Conservation (phyloP, 208 protist genomes). For the Crithidia acanthocephali region DNA sequence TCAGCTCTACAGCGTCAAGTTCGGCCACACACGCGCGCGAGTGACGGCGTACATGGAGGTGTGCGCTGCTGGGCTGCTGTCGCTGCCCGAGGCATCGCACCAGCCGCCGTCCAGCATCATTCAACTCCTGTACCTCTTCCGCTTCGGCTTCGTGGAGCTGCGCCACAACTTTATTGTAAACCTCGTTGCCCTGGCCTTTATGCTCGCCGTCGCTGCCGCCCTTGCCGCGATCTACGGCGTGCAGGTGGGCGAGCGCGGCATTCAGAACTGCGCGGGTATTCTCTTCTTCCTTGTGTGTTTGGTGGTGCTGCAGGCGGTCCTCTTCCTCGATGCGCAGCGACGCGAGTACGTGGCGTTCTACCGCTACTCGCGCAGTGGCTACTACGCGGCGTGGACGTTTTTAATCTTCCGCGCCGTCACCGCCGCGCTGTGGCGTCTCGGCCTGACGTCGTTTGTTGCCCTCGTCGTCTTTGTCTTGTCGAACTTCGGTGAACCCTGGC, state of each 20-base stretch:
- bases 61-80: conserved; percentile 46
- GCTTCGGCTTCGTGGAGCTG: conserved; percentile 52
- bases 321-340: conserved; percentile 48
- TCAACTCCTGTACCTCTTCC: conserved; percentile 55
- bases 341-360: conserved; percentile 59
- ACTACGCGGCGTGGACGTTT: conserved; percentile 58
- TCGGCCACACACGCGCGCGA: conserved; percentile 26
- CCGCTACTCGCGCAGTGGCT: conserved; percentile 53
- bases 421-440: conserved; percentile 44
- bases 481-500: conserved; percentile 61
- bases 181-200: conserved; percentile 22
- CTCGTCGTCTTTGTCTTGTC: conserved; percentile 48
- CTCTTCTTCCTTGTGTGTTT: conserved; percentile 72
- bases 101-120: conserved; percentile 32
- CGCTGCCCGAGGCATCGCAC: conserved; percentile 33
- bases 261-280: conserved; percentile 72
- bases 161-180: conserved; percentile 42
- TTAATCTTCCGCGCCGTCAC: conserved; percentile 44
- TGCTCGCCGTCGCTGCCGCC: conserved; percentile 35
- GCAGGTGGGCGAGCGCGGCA: conserved; percentile 53
- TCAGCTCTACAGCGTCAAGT: conserved; percentile 22
- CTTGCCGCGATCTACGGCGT: conserved; percentile 59
- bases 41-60: conserved; percentile 50
- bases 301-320: conserved; percentile 60
- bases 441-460: conserved; percentile 40